A percentile compares a stretch with the other conserved stretches of the same genome.
phyloP scores from a whole-genome alignment of 176 grass and related monocot species.

The Pharus latifolius region DNA sequence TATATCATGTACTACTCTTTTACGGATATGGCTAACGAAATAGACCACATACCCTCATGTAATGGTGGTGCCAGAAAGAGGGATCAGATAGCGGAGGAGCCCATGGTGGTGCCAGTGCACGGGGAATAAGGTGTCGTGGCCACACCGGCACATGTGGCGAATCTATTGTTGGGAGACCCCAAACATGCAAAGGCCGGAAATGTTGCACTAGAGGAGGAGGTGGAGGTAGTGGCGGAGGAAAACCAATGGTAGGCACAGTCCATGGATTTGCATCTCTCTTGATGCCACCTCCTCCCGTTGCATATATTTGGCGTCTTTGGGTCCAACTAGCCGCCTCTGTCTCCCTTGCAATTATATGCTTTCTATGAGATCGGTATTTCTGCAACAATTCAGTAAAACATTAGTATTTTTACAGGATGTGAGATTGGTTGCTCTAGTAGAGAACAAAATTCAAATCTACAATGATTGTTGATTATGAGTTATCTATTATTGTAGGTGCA shows the following conservation, averaged over 20 bases:
- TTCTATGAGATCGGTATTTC: constrained; percentile 91
- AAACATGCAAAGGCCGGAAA: constrained; percentile 53
- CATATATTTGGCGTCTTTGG: constrained; percentile 45
- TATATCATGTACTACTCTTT: too few relatives aligned
- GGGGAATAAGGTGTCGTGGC: constrained; percentile 29
- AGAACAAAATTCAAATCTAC: too few relatives aligned
- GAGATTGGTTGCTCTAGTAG: too few relatives aligned
- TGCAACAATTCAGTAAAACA: too few relatives aligned
- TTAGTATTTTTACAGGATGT: too few relatives aligned
- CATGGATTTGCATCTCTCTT: constrained; percentile 47
- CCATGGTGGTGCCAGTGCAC: constrained; percentile 17
- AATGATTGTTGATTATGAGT: too few relatives aligned
- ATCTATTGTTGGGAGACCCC: constrained; percentile 56
- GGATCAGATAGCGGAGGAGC: constrained; percentile 30
- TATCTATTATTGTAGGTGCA: too few relatives aligned
- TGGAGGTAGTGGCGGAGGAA: constrained; percentile 16
- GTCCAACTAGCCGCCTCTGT: constrained; percentile 64
- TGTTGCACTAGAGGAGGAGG: constrained; percentile 13
- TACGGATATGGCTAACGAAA: too few relatives aligned
- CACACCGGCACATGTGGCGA: constrained; percentile 40
- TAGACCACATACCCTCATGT: constrained; percentile 36
- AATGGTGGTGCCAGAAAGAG: constrained; percentile 52
- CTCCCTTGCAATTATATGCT: constrained; percentile 67
- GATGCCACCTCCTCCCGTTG: neutral
- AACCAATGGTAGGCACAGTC: constrained; percentile 58